Evolutionary conservation across 2,329 filamentous ascomycete genomes (phyloP), one percentile per base, ranked within the genome.

Genomic region (Trichoderma pleuroti): DNA sequence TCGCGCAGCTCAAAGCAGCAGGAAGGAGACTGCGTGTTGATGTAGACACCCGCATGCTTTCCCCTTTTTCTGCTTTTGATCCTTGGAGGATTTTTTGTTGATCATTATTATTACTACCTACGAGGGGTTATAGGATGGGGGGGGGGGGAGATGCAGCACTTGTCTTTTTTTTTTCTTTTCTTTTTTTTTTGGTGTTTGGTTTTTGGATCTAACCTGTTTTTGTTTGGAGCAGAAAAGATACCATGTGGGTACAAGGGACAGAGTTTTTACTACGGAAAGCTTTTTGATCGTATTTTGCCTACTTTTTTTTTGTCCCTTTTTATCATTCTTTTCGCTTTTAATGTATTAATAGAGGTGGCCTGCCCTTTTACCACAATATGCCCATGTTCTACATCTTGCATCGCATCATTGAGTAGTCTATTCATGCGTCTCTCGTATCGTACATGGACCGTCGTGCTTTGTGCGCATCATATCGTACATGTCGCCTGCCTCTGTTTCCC

Each of bases 11-110:
- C 69, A 91, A 92, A 90, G 79, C 91, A 95, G 79, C 93, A 95
- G 77, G 93, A 98, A 74, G 94, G 93, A 65, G 94, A 98, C 74
- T 98, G 94, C 80, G 83, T 86, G 68, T 85, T 97, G 64, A 97
- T 97, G 94, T 97, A 82, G 56, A 54, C 34, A 34, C 21, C 4
- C 5, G 26, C 26, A 28, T 28, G 11, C 36, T 16, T n/a, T 12
- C 34, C 28, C 49, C 11, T 30, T 49, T 21, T 52, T 64, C 32
- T 39, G n/a, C 11, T 66, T 49, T 21, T 28, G 46, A 24, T 24
- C 11, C n/a, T 49, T 18, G 36, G 39, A 2, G 21, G 5, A 5
- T 61, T 46, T 3, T 12, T 63, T 26, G 46, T 14, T 42, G n/a
- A 42, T 10, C n/a, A n/a, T 10, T 42, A n/a, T 4, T n/a, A n/a